Conservation (phyloP, 257 asterid genomes). For the Schizonepeta tenuifolia region DNA sequence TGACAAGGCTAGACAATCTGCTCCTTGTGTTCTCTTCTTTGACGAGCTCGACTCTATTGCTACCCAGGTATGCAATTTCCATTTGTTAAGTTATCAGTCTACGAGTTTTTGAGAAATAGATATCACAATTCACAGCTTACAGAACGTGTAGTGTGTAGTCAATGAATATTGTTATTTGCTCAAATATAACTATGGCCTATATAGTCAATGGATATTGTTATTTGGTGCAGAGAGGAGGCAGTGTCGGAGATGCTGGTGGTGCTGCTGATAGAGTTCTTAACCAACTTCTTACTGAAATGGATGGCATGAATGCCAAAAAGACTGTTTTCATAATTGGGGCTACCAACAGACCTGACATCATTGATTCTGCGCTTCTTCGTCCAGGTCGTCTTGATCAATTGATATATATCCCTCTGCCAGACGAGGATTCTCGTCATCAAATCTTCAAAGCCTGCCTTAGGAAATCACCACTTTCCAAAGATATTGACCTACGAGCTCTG, state of each 20-base stretch:
- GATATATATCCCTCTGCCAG: constrained; percentile 67
- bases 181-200: constrained; percentile 2
- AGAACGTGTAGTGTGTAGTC: neutral
- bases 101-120: neutral
- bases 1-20: constrained; percentile 72
- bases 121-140: neutral
- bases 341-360: constrained; percentile 65
- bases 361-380: constrained; percentile 66
- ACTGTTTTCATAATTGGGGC: constrained; percentile 71
- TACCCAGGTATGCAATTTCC: constrained; percentile 52
- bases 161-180: no score
- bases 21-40: constrained; percentile 71
- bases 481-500: constrained; percentile 55
- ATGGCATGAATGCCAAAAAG: constrained; percentile 70
- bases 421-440: constrained; percentile 65
- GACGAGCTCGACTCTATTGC: constrained; percentile 74
- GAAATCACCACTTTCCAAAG: constrained; percentile 63
- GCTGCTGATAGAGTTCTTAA: constrained; percentile 70
- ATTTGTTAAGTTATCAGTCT: neutral
- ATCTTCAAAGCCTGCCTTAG: constrained; percentile 65
- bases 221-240: constrained; percentile 58
- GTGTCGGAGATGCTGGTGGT: constrained; percentile 70
- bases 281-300: constrained; percentile 71
- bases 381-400: constrained; percentile 75
- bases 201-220: neutral